These are phyloP conservation scores for Ustilago nuda DNA, from an alignment of 1,284 basidiomycete genomes.

Conservation along the genomic window DNA sequence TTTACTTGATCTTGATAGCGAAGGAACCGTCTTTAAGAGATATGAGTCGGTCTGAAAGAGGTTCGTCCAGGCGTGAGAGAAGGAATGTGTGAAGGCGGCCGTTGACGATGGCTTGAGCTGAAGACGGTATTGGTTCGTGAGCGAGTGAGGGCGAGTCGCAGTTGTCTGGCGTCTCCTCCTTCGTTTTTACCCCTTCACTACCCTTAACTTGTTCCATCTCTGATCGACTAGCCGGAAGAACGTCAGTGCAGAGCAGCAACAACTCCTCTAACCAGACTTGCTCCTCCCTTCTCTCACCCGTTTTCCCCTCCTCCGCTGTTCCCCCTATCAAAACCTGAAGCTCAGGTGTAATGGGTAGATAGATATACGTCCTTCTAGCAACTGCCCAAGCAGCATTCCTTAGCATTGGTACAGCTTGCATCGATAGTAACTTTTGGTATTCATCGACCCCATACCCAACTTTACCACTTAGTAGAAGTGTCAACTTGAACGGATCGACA, in stretches of 20 bases:
- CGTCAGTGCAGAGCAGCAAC: slow-evolving; percentile 17
- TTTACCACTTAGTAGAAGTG: slow-evolving; percentile 2
- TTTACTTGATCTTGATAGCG: slow-evolving; percentile 29
- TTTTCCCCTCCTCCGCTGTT: background rate
- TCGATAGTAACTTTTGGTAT: slow-evolving; percentile 33
- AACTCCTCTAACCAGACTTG: slow-evolving; percentile 11
- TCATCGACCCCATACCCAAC: slow-evolving; percentile 15
- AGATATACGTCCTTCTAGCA: slow-evolving; percentile 34
- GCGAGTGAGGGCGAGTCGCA: slow-evolving; percentile 13
- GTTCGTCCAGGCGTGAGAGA: background rate
- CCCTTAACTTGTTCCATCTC: background rate
- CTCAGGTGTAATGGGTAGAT: slow-evolving; percentile 22
- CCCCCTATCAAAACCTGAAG: slow-evolving; percentile 1
- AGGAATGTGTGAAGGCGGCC: slow-evolving; percentile 20
- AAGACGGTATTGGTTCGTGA: background rate
- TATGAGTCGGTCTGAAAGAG: slow-evolving; percentile 13
- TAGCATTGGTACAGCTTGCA: slow-evolving; percentile 19
- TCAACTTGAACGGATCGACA: slow-evolving; percentile 20
- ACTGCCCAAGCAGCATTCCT: slow-evolving; percentile 29
- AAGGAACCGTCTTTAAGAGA: slow-evolving; percentile 8
- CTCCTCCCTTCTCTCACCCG: background rate
- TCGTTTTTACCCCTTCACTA: background rate
- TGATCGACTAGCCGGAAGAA: slow-evolving; percentile 1
- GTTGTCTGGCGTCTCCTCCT: slow-evolving; percentile 8
- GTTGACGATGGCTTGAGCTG: background rate